Evolutionary conservation across 1,139 yeast genomes (phyloP).

Genomic region (Saccharomycopsis crataegensis): DNA sequence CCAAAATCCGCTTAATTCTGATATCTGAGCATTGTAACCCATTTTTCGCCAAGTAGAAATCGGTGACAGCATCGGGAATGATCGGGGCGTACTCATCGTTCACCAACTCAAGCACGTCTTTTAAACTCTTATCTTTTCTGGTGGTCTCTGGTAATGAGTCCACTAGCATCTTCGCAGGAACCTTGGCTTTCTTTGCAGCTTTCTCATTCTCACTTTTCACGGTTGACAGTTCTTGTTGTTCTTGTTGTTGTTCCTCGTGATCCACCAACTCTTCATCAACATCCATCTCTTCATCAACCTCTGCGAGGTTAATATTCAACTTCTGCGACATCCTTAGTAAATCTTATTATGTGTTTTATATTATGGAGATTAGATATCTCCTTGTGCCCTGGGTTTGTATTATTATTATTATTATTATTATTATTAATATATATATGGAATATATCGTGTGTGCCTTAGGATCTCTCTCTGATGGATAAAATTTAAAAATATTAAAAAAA

Average conservation of each 20-base stretch:
- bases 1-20: constrained; percentile 76
- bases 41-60: constrained; percentile 79
- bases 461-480: too few relatives aligned
- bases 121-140: constrained; percentile 78
- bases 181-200: constrained; percentile 5
- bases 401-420: not conserved
- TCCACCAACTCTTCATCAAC: constrained; percentile 29
- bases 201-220: constrained; percentile 19
- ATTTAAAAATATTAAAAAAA: too few relatives aligned
- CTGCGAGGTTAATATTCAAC: constrained; percentile 21
- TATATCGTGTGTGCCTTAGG: too few relatives aligned
- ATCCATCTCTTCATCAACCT: constrained; percentile 32
- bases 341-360: not conserved
- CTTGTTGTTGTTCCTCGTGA: constrained; percentile 20
- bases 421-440: too few relatives aligned
- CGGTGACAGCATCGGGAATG: constrained; percentile 97
- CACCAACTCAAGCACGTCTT: constrained; percentile 81
- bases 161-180: constrained; percentile 23
- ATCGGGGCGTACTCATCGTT: constrained; percentile 86
- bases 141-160: constrained; percentile 65
- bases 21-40: constrained; percentile 82
- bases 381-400: not conserved
- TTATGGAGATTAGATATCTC: too few relatives aligned
- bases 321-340: constrained; percentile 3
- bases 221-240: constrained; percentile 10